A percentile compares a stretch with the other conserved stretches of the same genome.
phyloP scores from a whole-genome alignment of 2,329 filamentous ascomycete genomes.

The Neoscytalidium dimidiatum region DNA sequence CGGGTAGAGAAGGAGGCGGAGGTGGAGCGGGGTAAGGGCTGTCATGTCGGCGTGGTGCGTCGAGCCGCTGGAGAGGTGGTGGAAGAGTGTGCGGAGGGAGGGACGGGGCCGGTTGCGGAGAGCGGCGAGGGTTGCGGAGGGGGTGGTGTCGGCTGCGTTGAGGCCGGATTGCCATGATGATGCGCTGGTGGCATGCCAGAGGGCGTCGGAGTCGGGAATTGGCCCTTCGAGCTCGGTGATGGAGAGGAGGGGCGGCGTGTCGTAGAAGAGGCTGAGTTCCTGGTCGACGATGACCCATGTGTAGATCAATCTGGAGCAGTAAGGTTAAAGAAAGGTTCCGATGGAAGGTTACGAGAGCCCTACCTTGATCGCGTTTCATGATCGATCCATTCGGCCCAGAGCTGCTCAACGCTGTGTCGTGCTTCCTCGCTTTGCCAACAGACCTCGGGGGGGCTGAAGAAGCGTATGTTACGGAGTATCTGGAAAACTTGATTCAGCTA shows the following conservation, averaged over 20 bases:
- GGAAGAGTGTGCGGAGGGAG: not conserved
- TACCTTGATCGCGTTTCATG: not conserved
- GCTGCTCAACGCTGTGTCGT: not conserved
- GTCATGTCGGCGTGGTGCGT: not conserved
- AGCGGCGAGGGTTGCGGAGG: not conserved
- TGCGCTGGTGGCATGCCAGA: constrained; percentile 54
- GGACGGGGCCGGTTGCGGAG: not conserved
- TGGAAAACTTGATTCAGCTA: not conserved
- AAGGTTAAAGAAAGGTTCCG: not conserved
- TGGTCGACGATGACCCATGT: constrained; percentile 64
- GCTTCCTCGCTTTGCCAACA: not conserved
- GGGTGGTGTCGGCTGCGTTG: not conserved
- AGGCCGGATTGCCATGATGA: constrained; percentile 47
- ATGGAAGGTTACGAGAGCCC: not conserved
- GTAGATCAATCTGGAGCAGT: constrained; percentile 53
- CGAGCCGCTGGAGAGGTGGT: not conserved
- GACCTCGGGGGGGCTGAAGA: not conserved
- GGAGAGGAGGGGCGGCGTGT: constrained; percentile 54
- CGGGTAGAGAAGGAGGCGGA: not conserved
- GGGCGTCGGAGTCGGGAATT: constrained; percentile 51
- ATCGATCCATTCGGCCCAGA: constrained; percentile 4
- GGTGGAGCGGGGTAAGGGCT: not conserved
- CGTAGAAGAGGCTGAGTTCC: constrained; percentile 62
- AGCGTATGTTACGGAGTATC: not conserved
- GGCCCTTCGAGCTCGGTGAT: constrained; percentile 51